These are phyloP conservation scores for Solanum chacoense DNA, from an alignment of 305 asterid species.

Conservation along the genomic window DNA sequence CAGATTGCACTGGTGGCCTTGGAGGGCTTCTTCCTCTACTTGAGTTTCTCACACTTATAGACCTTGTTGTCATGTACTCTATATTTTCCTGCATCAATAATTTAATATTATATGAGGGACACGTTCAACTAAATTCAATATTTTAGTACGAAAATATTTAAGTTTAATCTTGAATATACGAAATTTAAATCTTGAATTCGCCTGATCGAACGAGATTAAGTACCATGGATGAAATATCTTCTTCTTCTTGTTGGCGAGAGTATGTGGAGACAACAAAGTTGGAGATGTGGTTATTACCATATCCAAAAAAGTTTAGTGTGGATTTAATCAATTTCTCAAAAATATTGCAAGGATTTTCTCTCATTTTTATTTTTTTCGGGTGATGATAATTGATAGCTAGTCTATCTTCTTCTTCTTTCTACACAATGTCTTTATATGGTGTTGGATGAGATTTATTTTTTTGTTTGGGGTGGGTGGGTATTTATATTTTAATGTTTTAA, in stretches of 20 bases:
- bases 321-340: background rate
- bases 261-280: background rate
- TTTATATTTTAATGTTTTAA: background rate
- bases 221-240: background rate
- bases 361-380: background rate
- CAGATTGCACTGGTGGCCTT: conserved; percentile 3
- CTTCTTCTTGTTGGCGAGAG: background rate
- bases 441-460: background rate
- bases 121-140: background rate
- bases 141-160: background rate
- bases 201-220: background rate
- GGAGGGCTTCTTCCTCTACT: background rate
- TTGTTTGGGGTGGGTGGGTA: background rate
- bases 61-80: background rate
- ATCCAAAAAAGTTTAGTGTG: background rate
- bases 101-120: background rate
- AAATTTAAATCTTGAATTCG: background rate
- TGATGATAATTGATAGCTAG: background rate
- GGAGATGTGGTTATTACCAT: background rate
- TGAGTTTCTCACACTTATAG: background rate
- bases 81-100: background rate
- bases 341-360: background rate
- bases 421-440: background rate
- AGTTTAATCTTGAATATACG: background rate
- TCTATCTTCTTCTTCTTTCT: background rate